phyloP scores from a whole-genome alignment of 2,329 filamentous ascomycete genomes.

The Lasiodiplodia theobromae region DNA sequence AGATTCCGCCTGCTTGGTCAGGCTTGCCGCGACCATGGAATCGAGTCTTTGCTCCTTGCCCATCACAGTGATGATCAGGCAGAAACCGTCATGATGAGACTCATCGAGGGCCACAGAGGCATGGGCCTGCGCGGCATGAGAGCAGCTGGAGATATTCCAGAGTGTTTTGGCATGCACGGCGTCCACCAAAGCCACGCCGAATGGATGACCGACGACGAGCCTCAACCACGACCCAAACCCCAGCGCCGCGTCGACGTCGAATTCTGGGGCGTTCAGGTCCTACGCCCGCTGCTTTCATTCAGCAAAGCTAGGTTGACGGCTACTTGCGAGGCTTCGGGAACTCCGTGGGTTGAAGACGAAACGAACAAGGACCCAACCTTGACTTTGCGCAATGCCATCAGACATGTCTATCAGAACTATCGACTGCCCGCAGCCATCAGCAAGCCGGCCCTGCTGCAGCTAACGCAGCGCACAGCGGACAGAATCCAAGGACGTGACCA shows the following conservation, averaged over 20 bases:
- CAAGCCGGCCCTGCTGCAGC: conserved; percentile 66
- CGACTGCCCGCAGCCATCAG: conserved; percentile 74
- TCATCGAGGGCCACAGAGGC: conserved; percentile 71
- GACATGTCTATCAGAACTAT: conserved; percentile 67
- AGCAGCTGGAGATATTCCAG: conserved; percentile 73
- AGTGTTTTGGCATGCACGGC: conserved; percentile 78
- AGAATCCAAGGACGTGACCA: conserved; percentile 60
- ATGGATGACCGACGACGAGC: conserved; percentile 32
- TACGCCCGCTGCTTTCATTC: conserved; percentile 74
- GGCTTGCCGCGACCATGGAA: conserved; percentile 60
- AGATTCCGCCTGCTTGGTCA: conserved; percentile 76
- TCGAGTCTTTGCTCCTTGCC: conserved; percentile 73
- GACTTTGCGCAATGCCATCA: conserved; percentile 81
- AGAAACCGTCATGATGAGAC: conserved; percentile 84
- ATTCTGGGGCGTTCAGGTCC: conserved; percentile 69
- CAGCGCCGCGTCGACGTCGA: conserved; percentile 54
- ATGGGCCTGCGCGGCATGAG: conserved; percentile 77
- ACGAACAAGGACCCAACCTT: conserved; percentile 82
- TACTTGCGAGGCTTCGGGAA: conserved; percentile 72
- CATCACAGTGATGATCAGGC: conserved; percentile 93
- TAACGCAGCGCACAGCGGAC: conserved; percentile 56
- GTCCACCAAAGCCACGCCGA: conserved; percentile 57
- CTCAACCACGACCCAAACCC: conserved; percentile 42
- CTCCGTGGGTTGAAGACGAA: conserved; percentile 82
- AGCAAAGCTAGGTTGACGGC: conserved; percentile 75